Evolutionary conservation across 2,329 filamentous ascomycete genomes (phyloP).

Genomic region (Xylaria polymorpha): DNA sequence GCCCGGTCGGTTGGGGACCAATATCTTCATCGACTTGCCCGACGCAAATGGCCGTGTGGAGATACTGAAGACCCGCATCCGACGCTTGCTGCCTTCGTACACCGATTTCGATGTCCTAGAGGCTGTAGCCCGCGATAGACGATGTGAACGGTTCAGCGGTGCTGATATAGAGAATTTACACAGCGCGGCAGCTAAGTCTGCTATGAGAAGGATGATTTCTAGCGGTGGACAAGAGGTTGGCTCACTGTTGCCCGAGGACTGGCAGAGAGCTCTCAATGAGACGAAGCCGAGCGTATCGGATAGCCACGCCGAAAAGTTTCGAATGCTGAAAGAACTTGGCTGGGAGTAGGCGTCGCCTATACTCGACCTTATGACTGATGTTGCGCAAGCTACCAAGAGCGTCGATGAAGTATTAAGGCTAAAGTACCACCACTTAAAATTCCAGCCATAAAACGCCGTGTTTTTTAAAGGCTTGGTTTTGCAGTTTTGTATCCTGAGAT

Average conservation of each 20-base stretch:
- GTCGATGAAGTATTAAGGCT: background rate
- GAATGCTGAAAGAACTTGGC: slow-evolving; percentile 51
- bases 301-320: slow-evolving; percentile 56
- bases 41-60: slow-evolving; percentile 82
- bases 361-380: background rate
- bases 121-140: slow-evolving; percentile 70
- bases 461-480: background rate
- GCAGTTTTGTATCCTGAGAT: background rate
- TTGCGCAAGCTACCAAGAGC: background rate
- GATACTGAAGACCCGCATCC: slow-evolving; percentile 76
- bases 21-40: slow-evolving; percentile 90
- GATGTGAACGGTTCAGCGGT: slow-evolving; percentile 82
- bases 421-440: background rate
- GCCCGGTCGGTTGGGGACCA: slow-evolving; percentile 86
- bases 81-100: slow-evolving; percentile 46
- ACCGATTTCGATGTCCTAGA: slow-evolving; percentile 47
- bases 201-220: slow-evolving; percentile 41
- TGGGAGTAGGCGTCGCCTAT: slow-evolving; percentile 41
- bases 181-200: slow-evolving; percentile 47
- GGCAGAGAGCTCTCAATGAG: slow-evolving; percentile 63
- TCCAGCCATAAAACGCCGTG: background rate
- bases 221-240: slow-evolving; percentile 34
- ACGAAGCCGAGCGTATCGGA: slow-evolving; percentile 64
- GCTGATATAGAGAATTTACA: slow-evolving; percentile 71
- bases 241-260: slow-evolving; percentile 57